phyloP scores from a whole-genome alignment of 225 moss, liverwort and hornwort species.

The Bryum argenteum region DNA sequence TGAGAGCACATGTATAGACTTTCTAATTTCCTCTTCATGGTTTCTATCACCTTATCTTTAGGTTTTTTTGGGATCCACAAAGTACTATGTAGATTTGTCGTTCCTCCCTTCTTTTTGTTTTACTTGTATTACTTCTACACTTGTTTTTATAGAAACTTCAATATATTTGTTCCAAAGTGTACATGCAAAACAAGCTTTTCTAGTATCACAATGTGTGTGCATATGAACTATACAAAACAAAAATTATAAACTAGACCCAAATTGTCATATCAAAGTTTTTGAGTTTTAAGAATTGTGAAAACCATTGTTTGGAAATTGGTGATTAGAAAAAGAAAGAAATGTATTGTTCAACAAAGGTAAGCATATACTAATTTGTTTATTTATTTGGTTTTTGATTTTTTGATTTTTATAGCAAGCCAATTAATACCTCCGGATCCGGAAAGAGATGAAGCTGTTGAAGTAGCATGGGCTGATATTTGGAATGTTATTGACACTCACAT shows the following conservation, averaged over 20 bases:
- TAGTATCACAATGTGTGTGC: fast-evolving
- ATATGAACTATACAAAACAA: too few species aligned
- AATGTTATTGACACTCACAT: conserved; percentile 28
- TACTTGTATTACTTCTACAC: too few species aligned
- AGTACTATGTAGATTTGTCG: fast-evolving
- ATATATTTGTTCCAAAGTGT: too few species aligned
- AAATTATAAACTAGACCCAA: too few species aligned
- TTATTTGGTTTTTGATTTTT: neutral
- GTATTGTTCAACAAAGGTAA: neutral
- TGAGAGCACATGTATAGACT: too few species aligned
- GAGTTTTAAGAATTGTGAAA: too few species aligned
- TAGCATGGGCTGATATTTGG: conserved; percentile 37
- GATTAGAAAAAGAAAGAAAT: neutral
- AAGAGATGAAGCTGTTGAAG: conserved; percentile 24
- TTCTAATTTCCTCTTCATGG: neutral
- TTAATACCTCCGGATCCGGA: neutral
- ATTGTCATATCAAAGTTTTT: too few species aligned
- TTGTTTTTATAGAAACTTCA: neutral
- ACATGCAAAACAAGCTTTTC: too few species aligned
- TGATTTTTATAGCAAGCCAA: conserved; percentile 5
- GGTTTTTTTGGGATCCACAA: fast-evolving
- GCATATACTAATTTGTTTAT: neutral
- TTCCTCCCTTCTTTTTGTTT: neutral
- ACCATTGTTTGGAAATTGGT: too few species aligned
- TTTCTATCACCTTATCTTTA: neutral